Evolutionary conservation across 2,329 filamentous ascomycete species (phyloP), one percentile per base, ranked within the genome.

Genomic region (Trichothecium sympodiale): DNA sequence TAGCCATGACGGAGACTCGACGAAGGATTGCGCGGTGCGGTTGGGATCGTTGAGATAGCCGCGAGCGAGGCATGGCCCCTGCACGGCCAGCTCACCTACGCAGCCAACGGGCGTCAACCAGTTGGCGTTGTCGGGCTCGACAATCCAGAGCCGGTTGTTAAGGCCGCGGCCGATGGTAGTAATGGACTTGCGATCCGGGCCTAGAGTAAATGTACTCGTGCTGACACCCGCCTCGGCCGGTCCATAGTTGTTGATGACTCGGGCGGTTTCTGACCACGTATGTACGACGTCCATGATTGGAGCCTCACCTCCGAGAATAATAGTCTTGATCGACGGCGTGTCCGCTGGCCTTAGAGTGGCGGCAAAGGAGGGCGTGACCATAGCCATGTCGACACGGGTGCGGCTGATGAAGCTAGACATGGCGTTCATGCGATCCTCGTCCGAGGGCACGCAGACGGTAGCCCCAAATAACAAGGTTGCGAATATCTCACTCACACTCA

Each of bases 1-100:
- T 3, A 17, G 15, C 31, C 31, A 33, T 5, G 17, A 8, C 4
- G 31, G 27, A 23, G 37, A 31, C 8, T n/a, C 17, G 16, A 10
- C 32, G n/a, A 23, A 51, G n/a, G n/a, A n/a, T 3, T 40, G 9
- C 39, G 51, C 38, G 56, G 62, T 54, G 2, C 14, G 10, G 13
- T 35, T 23, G 17, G 46, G 3, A 10, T 49, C 41, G 35, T 65
- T 62, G 12, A 69, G 49, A 38, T 73, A 74, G 20, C 65, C 65
- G 26, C 60, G 52, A 17, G 61, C 64, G n/a, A 73, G 7, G 12
- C 35, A 40, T 18, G 66, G 67, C 1, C 41, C 43, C 28, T 44
- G 37, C 9, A 44, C 34, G 17, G 38, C 30, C 13, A 43, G 30
- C 27, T 44, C 43, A 8, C 43, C 41, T 3, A 40, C 13, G 9